Conservation (phyloP, 1,284 basidiomycete species). For the Papiliotrema fonsecae region DNA sequence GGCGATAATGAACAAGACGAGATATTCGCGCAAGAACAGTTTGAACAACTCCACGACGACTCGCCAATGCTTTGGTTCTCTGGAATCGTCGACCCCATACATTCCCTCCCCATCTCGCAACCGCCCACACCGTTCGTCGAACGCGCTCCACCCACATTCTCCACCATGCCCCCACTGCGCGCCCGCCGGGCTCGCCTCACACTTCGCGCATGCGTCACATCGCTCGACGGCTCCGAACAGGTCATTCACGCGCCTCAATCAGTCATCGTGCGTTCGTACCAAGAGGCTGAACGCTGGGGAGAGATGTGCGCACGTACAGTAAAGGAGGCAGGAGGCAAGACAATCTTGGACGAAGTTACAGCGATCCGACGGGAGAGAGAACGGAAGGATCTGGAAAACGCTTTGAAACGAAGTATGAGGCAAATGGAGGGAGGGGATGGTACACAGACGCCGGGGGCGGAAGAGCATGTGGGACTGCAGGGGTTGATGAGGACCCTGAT, state of each 20-base stretch:
- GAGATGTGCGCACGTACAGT: slow-evolving; percentile 60
- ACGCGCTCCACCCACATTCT: slow-evolving; percentile 12
- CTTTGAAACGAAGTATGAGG: slow-evolving; percentile 11
- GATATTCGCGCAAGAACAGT: slow-evolving; percentile 16
- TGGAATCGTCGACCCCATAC: slow-evolving; percentile 34
- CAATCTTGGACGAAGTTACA: slow-evolving; percentile 62
- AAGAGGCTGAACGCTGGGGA: slow-evolving; percentile 66
- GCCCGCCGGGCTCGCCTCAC: slow-evolving; percentile 51
- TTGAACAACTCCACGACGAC: slow-evolving; percentile 13
- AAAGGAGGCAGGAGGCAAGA: slow-evolving; percentile 64
- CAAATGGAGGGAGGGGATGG: slow-evolving; percentile 5
- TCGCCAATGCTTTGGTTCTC: slow-evolving; percentile 43
- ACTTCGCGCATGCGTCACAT: slow-evolving; percentile 73
- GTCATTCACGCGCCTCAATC: slow-evolving; percentile 62
- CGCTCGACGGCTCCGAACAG: slow-evolving; percentile 64
- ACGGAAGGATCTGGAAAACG: slow-evolving; percentile 49
- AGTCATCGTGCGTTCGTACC: slow-evolving; percentile 53
- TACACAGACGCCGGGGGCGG: neutral
- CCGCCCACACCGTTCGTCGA: slow-evolving; percentile 22
- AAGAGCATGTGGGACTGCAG: slow-evolving; percentile 5
- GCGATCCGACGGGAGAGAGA: slow-evolving; percentile 63
- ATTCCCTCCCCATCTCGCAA: slow-evolving; percentile 10
- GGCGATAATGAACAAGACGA: slow-evolving; percentile 13
- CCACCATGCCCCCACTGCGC: slow-evolving; percentile 16
- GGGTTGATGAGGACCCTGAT: slow-evolving; percentile 4